These are phyloP conservation scores for Wallacemonas sp. DNA, from an alignment of 208 protist genomes.

Conservation along the genomic window DNA sequence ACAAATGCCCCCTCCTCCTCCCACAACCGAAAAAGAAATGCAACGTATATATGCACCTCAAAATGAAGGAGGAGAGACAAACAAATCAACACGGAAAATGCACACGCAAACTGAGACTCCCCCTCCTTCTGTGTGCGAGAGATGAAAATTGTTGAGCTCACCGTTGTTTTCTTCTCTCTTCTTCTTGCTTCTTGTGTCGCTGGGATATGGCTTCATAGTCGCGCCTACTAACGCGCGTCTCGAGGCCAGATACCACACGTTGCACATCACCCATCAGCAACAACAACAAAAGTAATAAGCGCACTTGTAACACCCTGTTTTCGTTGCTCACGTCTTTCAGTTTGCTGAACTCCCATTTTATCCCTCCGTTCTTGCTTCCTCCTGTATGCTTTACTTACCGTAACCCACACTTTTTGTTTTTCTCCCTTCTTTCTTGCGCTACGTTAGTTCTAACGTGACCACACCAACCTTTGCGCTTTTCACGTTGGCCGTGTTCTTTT, in stretches of 20 bases:
- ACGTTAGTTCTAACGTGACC: no score
- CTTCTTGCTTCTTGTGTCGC: not conserved
- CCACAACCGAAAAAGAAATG: no score
- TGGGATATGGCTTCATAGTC: no score
- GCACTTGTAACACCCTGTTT: no score
- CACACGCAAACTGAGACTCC: not conserved
- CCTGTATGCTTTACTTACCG: no score
- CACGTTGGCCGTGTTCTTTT: no score
- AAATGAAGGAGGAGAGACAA: not conserved
- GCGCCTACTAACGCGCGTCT: no score
- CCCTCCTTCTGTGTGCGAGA: not conserved
- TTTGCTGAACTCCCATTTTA: not conserved
- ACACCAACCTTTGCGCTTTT: no score
- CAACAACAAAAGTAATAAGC: no score
- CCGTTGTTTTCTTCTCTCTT: constrained; percentile 8
- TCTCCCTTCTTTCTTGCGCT: constrained; percentile 12
- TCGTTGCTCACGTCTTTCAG: no score
- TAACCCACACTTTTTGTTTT: constrained; percentile 5
- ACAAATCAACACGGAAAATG: not conserved
- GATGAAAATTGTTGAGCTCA: not conserved
- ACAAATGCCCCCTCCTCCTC: no score
- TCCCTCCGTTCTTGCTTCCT: constrained; percentile 10
- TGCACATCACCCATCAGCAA: constrained; percentile 17
- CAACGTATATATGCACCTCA: not conserved
- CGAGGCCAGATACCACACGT: no score